Evolutionary conservation across 805 yeast genomes (phyloP), one percentile per base, ranked within the genome.

Genomic region (Lachancea mirantina): DNA sequence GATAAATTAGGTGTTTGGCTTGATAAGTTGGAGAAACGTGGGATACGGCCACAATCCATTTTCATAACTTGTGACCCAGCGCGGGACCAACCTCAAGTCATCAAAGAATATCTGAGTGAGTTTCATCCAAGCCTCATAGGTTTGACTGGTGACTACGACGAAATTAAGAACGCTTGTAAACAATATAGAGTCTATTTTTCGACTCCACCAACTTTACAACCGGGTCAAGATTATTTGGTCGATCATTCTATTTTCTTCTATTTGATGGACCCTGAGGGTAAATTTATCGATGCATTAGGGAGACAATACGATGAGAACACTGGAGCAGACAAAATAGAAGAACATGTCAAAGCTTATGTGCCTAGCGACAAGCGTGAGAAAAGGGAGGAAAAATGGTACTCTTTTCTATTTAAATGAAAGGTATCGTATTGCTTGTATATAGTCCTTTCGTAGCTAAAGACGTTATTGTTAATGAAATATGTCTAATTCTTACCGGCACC

Each of bases 51-150:
- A 32, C 94, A 82, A 59, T 95, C 97, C 0, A 62, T 92, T 14
- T 92, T 92, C 58, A 80, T 92, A 42, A 89, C 97, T 3, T 92
- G 98, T 62, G 98, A 92, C 55, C 98, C 98, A 1, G 92, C 87
- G 4, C 75, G 98, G 54, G 98, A 92, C 57, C 59, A 84, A 0
- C 95, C 96, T 1, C 85, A 78, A 39, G 83, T 88, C 4, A 55
- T 92, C 35, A 82, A 80, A 53, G 80, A 76, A 45, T 92, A 92
- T 59, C 66, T 92, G 52, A 61, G 67, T 15, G 98, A 92, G 51
- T 92, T 92, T 74, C 95, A 92, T 53, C 84, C 88, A 2, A 76
- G 75, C 26, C 83, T 92, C 32, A 66, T 85, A 36, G 98, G 98
- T 0, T 70, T 92, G 40, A 92, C 97, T 0, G 98, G 98, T 25